Evolutionary conservation across 2,329 filamentous ascomycete genomes (phyloP).

Genomic region (Penicillium aurantiogriseum): DNA sequence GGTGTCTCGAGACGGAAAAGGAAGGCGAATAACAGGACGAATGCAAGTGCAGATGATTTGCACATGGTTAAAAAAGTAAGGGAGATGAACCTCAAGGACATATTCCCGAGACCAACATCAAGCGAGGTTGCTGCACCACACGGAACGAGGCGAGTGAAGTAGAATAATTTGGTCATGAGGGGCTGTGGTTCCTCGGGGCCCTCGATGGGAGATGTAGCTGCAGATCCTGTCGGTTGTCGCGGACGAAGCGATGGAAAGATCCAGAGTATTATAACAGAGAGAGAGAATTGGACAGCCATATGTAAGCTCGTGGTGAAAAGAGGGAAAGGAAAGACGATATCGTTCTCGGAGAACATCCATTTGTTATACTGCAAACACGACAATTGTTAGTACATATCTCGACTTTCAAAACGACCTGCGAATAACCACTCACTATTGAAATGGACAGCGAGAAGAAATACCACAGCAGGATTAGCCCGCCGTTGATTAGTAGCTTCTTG

Average conservation of each 20-base stretch:
- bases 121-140: constrained; percentile 90
- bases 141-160: constrained; percentile 84
- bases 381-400: constrained; percentile 11
- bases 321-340: constrained; percentile 88
- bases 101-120: constrained; percentile 94
- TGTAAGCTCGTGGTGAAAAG: constrained; percentile 93
- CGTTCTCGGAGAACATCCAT: constrained; percentile 93
- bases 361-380: constrained; percentile 79
- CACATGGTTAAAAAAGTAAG: constrained; percentile 99
- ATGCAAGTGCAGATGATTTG: constrained; percentile 93
- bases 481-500: constrained; percentile 69
- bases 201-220: constrained; percentile 40
- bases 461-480: constrained; percentile 81
- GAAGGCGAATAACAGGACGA: constrained; percentile 93
- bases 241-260: constrained; percentile 81
- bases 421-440: constrained; percentile 66
- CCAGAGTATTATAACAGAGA: constrained; percentile 75
- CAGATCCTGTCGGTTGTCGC: constrained; percentile 37
- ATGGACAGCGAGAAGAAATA: constrained; percentile 90
- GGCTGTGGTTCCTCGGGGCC: constrained; percentile 53
- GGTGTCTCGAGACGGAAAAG: constrained; percentile 86
- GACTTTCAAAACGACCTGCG: background rate
- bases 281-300: constrained; percentile 89
- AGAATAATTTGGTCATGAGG: constrained; percentile 85
- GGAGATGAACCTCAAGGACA: constrained; percentile 91